Evolutionary conservation across 2,329 filamentous ascomycete genomes (phyloP), one percentile per base, ranked within the genome.

Genomic region (Celoporthe dispersa): DNA sequence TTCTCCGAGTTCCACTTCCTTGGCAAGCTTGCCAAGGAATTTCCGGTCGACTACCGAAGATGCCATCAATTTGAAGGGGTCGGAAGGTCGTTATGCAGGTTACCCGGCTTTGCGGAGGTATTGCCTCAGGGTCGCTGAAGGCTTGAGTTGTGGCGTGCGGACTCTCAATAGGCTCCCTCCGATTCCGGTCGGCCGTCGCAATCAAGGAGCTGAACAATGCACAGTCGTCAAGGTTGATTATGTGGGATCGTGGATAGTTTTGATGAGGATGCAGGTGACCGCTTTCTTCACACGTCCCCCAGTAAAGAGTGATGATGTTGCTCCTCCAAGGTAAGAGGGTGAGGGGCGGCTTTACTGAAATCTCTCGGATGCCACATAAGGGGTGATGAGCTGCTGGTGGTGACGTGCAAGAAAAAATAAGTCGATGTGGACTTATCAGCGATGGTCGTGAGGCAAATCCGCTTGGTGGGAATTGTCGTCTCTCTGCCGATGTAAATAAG

Each of bases 31-130:
- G 82, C 94, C 94, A 77, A 99, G 87, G 82, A 97, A 97, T 83
- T 98, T 99, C 83, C 97, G 94, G 81, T 99, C 96, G 73, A 98
- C 94, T 82, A 97, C 94, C 72, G 94, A 96, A 79, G 94, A 96
- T 83, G 96, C 96, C 96, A 98, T 99, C 73, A 78, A 77, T 53
- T 62, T 35, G 39, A 71, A 70, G 16, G 25, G 22, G 61, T 25
- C 57, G 39, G 33, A 11, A 62, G 44, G 62, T 61, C 67, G 39
- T 67, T 57, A 28, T 57, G 28, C 25, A 31, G 53, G 14, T 28
- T 31, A 11, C 51, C 14, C 19, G 53, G 6, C 14, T 14, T 33
- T 19, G 53, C 53, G 3, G 28, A 57, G 6, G 53, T 57, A 31
- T 14, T 57, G 14, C 53, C 12, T 19, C 14, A 57, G 16, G 1